These are phyloP conservation scores for Leucogyrophana mollusca DNA, from an alignment of 768 basidiomycete species.

Conservation along the genomic window DNA sequence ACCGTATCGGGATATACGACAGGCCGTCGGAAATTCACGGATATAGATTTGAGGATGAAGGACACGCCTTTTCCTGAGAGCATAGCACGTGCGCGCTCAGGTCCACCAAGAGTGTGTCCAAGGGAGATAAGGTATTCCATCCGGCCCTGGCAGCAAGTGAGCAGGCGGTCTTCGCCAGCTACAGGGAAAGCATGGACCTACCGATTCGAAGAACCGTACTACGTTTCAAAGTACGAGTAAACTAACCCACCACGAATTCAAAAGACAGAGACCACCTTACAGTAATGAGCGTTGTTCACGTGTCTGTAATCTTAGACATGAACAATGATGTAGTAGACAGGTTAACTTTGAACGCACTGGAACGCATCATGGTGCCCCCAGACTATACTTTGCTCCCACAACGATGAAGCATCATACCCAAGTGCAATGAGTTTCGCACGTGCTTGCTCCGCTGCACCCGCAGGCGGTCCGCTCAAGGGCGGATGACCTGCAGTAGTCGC, in stretches of 20 bases:
- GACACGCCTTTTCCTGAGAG: conserved; percentile 64
- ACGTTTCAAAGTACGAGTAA: background rate
- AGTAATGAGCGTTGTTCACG: conserved; percentile 75
- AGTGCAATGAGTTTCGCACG: conserved; percentile 38
- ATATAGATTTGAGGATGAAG: conserved; percentile 70
- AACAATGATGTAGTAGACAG: background rate
- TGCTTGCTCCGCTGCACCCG: conserved; percentile 34
- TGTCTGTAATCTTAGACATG: conserved; percentile 43
- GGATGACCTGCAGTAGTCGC: background rate
- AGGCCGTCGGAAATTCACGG: conserved; percentile 65
- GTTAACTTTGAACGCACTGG: conserved; percentile 47
- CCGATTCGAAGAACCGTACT: conserved; percentile 75
- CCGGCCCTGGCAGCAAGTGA: conserved; percentile 45
- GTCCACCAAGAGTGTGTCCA: conserved; percentile 60
- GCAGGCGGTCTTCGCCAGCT: background rate
- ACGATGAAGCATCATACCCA: conserved; percentile 63
- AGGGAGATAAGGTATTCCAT: conserved; percentile 65
- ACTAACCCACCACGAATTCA: background rate
- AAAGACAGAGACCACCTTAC: conserved; percentile 33
- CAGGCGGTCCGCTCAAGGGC: background rate
- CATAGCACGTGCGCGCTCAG: conserved; percentile 53
- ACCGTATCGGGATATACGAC: conserved; percentile 79
- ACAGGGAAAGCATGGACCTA: conserved; percentile 31
- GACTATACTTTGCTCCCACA: conserved; percentile 75
- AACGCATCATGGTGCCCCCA: conserved; percentile 84